Percentiles rank a stretch among this genome's conserved stretches.
Conservation (phyloP, 164 flowering plant genomes). For the Euptelea pleiosperma region DNA sequence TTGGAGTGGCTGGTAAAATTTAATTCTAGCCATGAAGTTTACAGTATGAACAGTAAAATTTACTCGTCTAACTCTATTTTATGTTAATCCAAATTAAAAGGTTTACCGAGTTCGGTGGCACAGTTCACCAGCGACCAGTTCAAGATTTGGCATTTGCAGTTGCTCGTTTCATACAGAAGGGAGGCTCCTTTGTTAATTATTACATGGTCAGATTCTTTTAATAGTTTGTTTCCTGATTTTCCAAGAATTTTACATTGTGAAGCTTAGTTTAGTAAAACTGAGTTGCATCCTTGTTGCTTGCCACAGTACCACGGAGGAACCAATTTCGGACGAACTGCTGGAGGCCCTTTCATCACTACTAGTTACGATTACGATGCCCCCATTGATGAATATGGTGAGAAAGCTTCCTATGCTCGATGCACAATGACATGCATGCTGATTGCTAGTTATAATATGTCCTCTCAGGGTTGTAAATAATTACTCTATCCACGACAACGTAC, state of each 20-base stretch:
- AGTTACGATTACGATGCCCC: constrained; percentile 99
- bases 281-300: constrained; percentile 8
- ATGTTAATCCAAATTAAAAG: constrained; percentile 27
- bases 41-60: background rate
- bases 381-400: constrained; percentile 93
- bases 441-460: background rate
- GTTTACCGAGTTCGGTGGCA: constrained; percentile 88
- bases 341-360: constrained; percentile 94
- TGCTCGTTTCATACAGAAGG: constrained; percentile 83
- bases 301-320: constrained; percentile 96
- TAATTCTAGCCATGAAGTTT: background rate
- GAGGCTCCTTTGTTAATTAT: constrained; percentile 84
- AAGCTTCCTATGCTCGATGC: background rate
- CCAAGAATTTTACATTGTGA: background rate
- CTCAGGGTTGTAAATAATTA: background rate
- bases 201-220: constrained; percentile 70
- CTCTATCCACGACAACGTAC: constrained; percentile 11
- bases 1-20: constrained; percentile 83
- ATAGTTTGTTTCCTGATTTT: background rate
- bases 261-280: background rate
- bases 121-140: constrained; percentile 68
- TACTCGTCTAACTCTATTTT: constrained; percentile 5
- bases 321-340: constrained; percentile 94
- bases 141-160: constrained; percentile 92
- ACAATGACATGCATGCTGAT: background rate